Evolutionary conservation across 768 basidiomycete genomes (phyloP), one percentile per base, ranked within the genome.

Genomic region (Crassisporium funariophilum): DNA sequence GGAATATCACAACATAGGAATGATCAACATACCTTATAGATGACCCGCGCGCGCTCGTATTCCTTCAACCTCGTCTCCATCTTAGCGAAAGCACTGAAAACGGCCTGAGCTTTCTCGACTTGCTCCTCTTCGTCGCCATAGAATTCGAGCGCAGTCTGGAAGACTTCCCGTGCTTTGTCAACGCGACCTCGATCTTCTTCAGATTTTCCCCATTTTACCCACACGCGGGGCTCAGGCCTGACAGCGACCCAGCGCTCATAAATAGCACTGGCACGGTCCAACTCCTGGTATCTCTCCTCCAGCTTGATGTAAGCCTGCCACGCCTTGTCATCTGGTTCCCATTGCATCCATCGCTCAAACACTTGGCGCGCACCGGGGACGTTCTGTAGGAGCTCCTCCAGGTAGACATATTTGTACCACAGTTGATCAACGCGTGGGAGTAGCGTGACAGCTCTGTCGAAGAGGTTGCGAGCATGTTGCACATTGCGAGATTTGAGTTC

Each of bases 271-370:
- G 94, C 95, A 7, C 97, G 78, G 57, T 98, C 97, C 16, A 83
- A 70, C 67, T 99, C 97, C 46, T 84, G 75, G 64, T 98, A 99
- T 41, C 97, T 81, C 61, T 88, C 84, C 72, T 99, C 97, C 65
- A 98, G 76, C 73, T 99, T 98, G 77, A 98, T 91, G 69, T 95
- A 98, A n/a, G 93, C 92, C 63, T 94, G 91, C 95, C 95, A 99
- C 3, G 95, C 94, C 74, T 98, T 98, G 80, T 98, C 97, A 59
- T 98, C 95, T 1, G 97, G 97, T 64, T 98, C 97, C 97, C 97
- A 98, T 55, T 91, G 82, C 93, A 98, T 95, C 97, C 97, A 99
- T 36, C 97, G 82, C 67, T 99, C 97, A 52, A 98, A 99, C 45
- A 98, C 92, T 63, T 98, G 95, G 7, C 97, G 84, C 1, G 95